Evolutionary conservation across 441 rosid genomes (phyloP).

Genomic region (Populus trichocarpa): DNA sequence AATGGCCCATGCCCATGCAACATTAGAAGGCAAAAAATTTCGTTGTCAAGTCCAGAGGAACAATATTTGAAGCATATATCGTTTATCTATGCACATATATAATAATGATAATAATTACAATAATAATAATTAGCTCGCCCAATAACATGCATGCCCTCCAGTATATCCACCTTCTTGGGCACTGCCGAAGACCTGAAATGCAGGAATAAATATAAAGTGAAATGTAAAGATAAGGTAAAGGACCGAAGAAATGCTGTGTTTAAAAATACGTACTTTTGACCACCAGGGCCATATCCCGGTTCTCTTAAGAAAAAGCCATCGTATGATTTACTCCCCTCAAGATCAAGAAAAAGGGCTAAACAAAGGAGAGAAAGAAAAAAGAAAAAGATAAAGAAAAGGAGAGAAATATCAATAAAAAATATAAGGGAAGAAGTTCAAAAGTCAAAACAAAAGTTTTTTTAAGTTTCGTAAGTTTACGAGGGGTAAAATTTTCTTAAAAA

Average conservation of each 20-base stretch:
- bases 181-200: conserved; percentile 76
- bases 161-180: conserved; percentile 84
- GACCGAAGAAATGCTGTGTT: conserved; percentile 1
- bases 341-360: too few species aligned
- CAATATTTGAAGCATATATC: background rate
- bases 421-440: too few species aligned
- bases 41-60: background rate
- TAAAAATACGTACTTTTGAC: conserved; percentile 62
- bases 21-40: conserved; percentile 42
- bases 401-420: too few species aligned
- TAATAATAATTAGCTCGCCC: conserved; percentile 39
- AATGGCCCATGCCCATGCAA: conserved; percentile 87
- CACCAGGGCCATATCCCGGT: conserved; percentile 88
- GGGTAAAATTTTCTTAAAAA: too few species aligned
- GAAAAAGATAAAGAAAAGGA: too few species aligned
- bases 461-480: too few species aligned
- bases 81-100: background rate
- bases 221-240: background rate
- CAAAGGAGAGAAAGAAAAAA: too few species aligned
- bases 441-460: too few species aligned
- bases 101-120: background rate
- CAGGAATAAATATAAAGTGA: conserved; percentile 6
- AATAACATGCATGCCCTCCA: conserved; percentile 89
- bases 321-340: too few species aligned
- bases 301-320: conserved; percentile 32